Evolutionary conservation across 2,329 filamentous ascomycete species (phyloP), one percentile per base, ranked within the genome.

Genomic region (Stromatinia cepivora): DNA sequence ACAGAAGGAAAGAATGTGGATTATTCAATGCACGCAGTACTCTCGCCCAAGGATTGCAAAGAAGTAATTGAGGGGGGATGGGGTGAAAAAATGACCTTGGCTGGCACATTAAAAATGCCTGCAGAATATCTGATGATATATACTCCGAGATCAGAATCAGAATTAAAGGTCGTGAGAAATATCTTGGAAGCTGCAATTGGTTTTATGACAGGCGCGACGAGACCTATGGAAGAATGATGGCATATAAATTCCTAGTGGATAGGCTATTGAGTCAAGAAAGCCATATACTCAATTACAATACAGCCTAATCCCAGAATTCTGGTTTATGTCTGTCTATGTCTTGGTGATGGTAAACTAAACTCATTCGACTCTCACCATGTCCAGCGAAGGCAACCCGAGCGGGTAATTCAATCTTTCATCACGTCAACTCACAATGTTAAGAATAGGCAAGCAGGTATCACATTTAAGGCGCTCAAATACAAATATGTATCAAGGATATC

Each of bases 21-120:
- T 17, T 72, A 73, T 63, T 75, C 72, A 11, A 46, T 76, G 39
- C 74, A 76, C 64, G n/a, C 73, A n/a, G 71, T 67, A 34, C 45
- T 75, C 6, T 72, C 72, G 46, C 75, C 75, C 8, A 42, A n/a
- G 4, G 74, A 76, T 70, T 74, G 71, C 53, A 76, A 76, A 59
- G 72, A 74, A 20, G 72, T 75, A 5, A 75, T 76, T 50, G 57
- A 53, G n/a, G 73, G 72, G 62, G 70, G 70, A 59, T 76, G 75
- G 75, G 74, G 75, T 15, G 74, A 76, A 53, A 69, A 74, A 45
- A 73, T 76, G 69, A 71, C 69, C 0, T 69, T 76, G 22, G 71
- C 72, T 31, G 75, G 75, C 11, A 68, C 64, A 7, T 63, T 76
- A 20, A 68, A 68, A 22, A 70, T 76, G 53, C 75, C 75, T 4